These are phyloP conservation scores for Hypoxylon lenormandii DNA, from an alignment of 495 filamentous ascomycete species.

Conservation along the genomic window DNA sequence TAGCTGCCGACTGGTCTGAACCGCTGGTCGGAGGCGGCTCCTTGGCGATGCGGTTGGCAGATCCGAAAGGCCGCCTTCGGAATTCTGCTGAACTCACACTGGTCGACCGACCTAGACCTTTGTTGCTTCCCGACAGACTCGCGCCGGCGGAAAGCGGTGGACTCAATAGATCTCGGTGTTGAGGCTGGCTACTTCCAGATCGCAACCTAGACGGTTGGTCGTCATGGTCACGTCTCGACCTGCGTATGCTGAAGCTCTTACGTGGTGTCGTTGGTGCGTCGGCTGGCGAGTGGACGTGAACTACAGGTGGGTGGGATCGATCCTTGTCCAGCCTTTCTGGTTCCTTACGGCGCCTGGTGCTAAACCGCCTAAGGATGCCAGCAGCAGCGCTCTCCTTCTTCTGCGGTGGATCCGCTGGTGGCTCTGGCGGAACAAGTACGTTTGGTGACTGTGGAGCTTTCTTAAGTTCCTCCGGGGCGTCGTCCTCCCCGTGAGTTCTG, in stretches of 20 bases:
- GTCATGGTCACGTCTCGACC: constrained; percentile 68
- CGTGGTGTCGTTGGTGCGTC: constrained; percentile 72
- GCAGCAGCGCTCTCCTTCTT: constrained; percentile 90
- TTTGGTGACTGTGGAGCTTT: constrained; percentile 71
- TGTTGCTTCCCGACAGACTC: constrained; percentile 67
- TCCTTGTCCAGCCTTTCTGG: constrained; percentile 68
- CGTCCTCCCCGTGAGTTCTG: constrained; percentile 94
- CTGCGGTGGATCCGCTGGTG: constrained; percentile 70
- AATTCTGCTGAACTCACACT: constrained; percentile 88
- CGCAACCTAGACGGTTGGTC: constrained; percentile 63
- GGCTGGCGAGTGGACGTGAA: constrained; percentile 78
- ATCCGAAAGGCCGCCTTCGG: constrained; percentile 71
- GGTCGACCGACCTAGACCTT: constrained; percentile 79
- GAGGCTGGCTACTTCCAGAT: constrained; percentile 73
- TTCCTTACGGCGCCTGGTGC: constrained; percentile 78
- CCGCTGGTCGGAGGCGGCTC: constrained; percentile 80
- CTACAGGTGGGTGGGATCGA: constrained; percentile 72
- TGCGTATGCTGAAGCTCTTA: constrained; percentile 85
- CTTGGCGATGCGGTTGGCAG: constrained; percentile 58
- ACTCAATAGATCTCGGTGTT: constrained; percentile 77
- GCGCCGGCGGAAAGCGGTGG: constrained; percentile 73
- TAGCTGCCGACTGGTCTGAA: constrained; percentile 74
- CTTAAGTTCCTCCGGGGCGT: constrained; percentile 80
- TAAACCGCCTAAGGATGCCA: constrained; percentile 89
- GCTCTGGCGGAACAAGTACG: constrained; percentile 58